Evolutionary conservation across 1,284 basidiomycete genomes (phyloP).

Genomic region (Naganishia sp.): DNA sequence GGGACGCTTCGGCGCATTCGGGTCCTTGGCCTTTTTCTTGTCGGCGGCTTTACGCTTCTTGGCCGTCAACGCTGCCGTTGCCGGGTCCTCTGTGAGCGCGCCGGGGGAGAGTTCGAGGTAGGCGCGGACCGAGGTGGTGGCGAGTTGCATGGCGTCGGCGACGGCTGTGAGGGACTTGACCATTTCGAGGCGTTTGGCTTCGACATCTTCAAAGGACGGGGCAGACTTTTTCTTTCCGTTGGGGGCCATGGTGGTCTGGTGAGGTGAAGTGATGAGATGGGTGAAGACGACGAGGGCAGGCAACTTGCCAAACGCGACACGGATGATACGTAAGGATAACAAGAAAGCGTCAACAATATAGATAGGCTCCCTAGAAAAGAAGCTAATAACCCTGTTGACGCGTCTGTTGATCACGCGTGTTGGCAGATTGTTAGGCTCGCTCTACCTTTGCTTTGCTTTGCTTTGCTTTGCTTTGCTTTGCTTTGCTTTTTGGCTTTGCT

Average conservation of each 20-base stretch:
- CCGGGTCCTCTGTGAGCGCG: constrained; percentile 34
- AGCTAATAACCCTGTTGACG: constrained; percentile 3
- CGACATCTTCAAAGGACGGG: constrained; percentile 50
- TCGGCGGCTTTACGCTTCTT: constrained; percentile 37
- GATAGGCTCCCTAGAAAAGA: neutral
- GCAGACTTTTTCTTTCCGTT: constrained; percentile 27
- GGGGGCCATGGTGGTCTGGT: constrained; percentile 12
- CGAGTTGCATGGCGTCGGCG: constrained; percentile 50
- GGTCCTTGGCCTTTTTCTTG: constrained; percentile 66
- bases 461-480: too few species aligned
- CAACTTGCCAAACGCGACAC: neutral
- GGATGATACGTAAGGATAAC: neutral
- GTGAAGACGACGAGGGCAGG: neutral
- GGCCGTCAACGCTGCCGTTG: constrained; percentile 34
- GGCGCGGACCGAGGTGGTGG: constrained; percentile 49
- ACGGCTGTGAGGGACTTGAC: constrained; percentile 52
- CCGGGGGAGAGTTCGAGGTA: constrained; percentile 49
- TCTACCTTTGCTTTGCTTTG: neutral
- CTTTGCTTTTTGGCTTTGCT: too few species aligned
- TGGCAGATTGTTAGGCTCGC: constrained; percentile 21
- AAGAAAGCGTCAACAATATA: neutral
- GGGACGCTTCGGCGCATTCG: constrained; percentile 91
- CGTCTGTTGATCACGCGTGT: neutral
- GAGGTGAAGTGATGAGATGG: neutral
- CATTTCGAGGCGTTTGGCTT: constrained; percentile 53